phyloP scores from a whole-genome alignment of 306 rosid genomes.

The Lagenaria siceraria region DNA sequence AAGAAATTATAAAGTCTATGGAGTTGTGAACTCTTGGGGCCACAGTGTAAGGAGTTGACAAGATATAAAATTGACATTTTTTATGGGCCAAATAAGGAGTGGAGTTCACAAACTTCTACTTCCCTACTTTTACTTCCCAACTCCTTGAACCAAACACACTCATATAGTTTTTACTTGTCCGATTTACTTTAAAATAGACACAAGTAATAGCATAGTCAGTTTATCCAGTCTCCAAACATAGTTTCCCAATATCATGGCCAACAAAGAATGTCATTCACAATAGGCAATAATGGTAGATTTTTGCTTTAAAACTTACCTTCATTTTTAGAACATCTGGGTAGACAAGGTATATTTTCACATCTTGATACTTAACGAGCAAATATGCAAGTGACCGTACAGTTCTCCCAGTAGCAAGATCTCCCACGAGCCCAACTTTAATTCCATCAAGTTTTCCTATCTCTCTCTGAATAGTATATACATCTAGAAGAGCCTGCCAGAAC shows the following conservation, averaged over 20 bases:
- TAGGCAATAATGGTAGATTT: background rate
- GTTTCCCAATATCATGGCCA: background rate
- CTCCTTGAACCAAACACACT: no score
- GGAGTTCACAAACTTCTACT: no score
- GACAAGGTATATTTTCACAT: conserved; percentile 64
- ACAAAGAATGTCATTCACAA: background rate
- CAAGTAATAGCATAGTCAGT: background rate
- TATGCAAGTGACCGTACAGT: conserved; percentile 82
- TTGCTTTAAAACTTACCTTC: conserved; percentile 41
- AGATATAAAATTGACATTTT: no score
- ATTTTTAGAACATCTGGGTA: conserved; percentile 72
- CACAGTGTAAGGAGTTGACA: no score
- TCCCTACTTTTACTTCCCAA: no score
- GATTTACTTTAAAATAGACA: background rate
- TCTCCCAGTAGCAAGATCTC: conserved; percentile 89
- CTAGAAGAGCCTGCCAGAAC: conserved; percentile 56
- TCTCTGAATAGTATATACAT: conserved; percentile 69
- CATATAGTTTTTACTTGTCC: background rate
- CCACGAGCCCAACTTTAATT: conserved; percentile 68
- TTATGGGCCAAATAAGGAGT: no score
- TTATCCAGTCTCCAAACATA: background rate
- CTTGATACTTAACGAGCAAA: conserved; percentile 63
- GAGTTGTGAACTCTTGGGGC: no score
- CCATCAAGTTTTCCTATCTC: conserved; percentile 71
- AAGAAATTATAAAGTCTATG: no score